phyloP scores from a whole-genome alignment of 257 asterid species.

The Lycium ferocissimum region DNA sequence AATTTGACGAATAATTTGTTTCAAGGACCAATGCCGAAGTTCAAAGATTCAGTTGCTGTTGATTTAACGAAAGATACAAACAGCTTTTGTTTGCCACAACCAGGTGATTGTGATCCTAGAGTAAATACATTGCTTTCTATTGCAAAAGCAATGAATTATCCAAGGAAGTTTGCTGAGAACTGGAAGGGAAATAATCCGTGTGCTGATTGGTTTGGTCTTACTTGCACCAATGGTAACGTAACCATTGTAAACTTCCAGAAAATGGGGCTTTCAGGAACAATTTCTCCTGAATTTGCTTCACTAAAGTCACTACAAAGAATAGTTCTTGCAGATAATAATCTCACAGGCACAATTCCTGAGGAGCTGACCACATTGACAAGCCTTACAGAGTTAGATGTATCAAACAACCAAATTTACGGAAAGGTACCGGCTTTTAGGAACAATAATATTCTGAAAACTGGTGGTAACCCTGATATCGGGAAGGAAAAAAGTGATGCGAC shows the following conservation, averaged over 20 bases:
- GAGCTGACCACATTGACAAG: conserved; percentile 60
- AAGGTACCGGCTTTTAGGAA: conserved; percentile 67
- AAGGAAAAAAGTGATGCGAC: conserved; percentile 49
- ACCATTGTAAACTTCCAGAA: conserved; percentile 82
- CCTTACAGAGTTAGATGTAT: conserved; percentile 72
- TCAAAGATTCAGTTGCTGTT: conserved; percentile 59
- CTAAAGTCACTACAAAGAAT: conserved; percentile 68
- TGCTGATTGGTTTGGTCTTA: conserved; percentile 79
- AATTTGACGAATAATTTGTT: conserved; percentile 85
- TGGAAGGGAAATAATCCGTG: conserved; percentile 92
- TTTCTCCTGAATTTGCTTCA: conserved; percentile 68
- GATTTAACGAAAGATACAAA: conserved; percentile 63
- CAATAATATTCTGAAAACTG: conserved; percentile 57
- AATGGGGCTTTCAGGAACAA: conserved; percentile 76
- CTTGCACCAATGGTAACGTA: conserved; percentile 74
- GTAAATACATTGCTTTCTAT: conserved; percentile 63
- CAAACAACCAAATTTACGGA: conserved; percentile 78
- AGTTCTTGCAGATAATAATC: conserved; percentile 77
- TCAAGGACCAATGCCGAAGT: conserved; percentile 89
- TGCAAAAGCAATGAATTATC: conserved; percentile 63
- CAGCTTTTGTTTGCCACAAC: conserved; percentile 80
- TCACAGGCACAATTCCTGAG: conserved; percentile 73
- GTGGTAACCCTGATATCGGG: conserved; percentile 80
- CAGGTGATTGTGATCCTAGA: conserved; percentile 83
- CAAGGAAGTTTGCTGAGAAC: conserved; percentile 69